phyloP scores from a whole-genome alignment of 345 rosid species.

The Lagerstroemia speciosa region DNA sequence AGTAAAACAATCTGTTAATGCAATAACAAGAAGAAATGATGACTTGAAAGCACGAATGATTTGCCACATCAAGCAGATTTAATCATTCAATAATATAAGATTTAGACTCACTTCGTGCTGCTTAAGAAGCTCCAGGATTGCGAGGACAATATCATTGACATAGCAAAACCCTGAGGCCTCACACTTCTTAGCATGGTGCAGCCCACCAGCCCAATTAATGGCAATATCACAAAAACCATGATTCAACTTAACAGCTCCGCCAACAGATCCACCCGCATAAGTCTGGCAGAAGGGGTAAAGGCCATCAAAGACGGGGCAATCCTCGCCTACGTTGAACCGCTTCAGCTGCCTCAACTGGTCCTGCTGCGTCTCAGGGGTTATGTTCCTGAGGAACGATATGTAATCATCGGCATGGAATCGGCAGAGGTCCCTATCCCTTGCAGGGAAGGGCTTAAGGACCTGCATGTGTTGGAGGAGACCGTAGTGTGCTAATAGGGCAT shows the following conservation, averaged over 20 bases:
- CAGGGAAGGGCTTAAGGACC: constrained; percentile 51
- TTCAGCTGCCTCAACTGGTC: constrained; percentile 52
- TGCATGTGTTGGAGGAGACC: constrained; percentile 61
- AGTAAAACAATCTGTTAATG: not conserved
- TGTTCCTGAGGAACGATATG: constrained; percentile 44
- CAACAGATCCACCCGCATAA: constrained; percentile 60
- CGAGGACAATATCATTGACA: constrained; percentile 60
- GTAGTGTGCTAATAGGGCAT: constrained; percentile 57
- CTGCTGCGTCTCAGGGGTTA: constrained; percentile 52
- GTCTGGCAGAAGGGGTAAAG: constrained; percentile 55
- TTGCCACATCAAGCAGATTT: not conserved
- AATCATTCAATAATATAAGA: not conserved
- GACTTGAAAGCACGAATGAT: not conserved
- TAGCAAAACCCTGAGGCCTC: constrained; percentile 67
- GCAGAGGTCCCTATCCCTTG: constrained; percentile 51
- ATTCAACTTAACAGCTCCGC: constrained; percentile 53
- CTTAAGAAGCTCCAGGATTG: constrained; percentile 57
- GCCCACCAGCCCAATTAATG: constrained; percentile 60
- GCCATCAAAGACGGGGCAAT: constrained; percentile 60
- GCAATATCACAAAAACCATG: constrained; percentile 53
- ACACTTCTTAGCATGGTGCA: constrained; percentile 63
- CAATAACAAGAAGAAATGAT: not conserved
- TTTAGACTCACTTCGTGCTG: constrained; percentile 36
- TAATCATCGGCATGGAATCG: constrained; percentile 61
- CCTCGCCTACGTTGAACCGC: constrained; percentile 59